A percentile compares a stretch with the other conserved stretches of the same genome.
phyloP scores from a whole-genome alignment of 306 rosid species.

The Cyamopsis tetragonoloba region DNA sequence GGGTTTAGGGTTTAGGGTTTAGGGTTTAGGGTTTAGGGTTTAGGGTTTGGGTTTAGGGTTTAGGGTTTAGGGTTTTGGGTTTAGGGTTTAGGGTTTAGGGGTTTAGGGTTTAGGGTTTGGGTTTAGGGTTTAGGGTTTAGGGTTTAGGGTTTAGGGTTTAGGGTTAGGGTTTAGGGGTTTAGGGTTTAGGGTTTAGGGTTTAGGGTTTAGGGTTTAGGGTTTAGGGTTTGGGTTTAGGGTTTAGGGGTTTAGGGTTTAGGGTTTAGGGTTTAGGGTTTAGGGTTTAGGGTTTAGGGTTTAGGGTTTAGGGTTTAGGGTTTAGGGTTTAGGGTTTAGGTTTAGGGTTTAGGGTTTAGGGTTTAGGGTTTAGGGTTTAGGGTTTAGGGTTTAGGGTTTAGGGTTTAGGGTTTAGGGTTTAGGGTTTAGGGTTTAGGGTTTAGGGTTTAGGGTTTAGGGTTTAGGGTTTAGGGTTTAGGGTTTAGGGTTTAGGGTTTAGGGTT shows the following conservation, averaged over 20 bases:
- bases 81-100: conserved; percentile 30
- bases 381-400: conserved; percentile 17
- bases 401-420: background rate
- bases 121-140: conserved; percentile 27
- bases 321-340: conserved; percentile 17
- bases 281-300: conserved; percentile 18
- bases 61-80: conserved; percentile 25
- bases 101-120: conserved; percentile 23
- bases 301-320: too few species aligned
- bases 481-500: conserved; percentile 4
- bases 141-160: conserved; percentile 28
- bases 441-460: conserved; percentile 16
- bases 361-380: conserved; percentile 28
- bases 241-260: conserved; percentile 19
- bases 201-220: conserved; percentile 27
- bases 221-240: conserved; percentile 23
- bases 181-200: conserved; percentile 29
- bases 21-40: conserved; percentile 11
- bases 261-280: conserved; percentile 26
- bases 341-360: background rate
- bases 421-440: conserved; percentile 14
- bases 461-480: conserved; percentile 18
- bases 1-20: background rate
- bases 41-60: conserved; percentile 11
- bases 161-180: conserved; percentile 24